Base-by-base conservation (phyloP, 2,329 filamentous ascomycete species). In the Plectosphaerella cucumerina region DNA sequence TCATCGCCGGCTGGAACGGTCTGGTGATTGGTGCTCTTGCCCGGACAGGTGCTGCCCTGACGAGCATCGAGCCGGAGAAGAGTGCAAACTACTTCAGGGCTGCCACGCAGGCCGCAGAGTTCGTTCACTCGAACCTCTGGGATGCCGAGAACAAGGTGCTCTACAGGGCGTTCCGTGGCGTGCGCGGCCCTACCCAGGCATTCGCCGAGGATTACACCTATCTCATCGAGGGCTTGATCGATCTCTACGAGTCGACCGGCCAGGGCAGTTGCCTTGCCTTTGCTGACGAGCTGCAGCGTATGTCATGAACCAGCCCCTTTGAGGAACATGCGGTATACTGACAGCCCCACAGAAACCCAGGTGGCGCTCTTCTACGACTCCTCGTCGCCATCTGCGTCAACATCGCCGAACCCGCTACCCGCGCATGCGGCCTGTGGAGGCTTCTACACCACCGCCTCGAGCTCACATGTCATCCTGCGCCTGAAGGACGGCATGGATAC, bases 151-250 rank as follows among this genome's bases (percentile, higher is more conserved):
- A 75, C 1, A 80, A 81, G 44, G 78, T 80, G 4, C 71, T 97
- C 15, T 89, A 86, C 63, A 81, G 92, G 47, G 82, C 93, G 41
- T 95, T 87, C 69, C 82, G 84, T 26, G 81, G 85, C 54, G 78
- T 82, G 56, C 73, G 77, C 2, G 76, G 82, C 9, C 84, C 86
- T 23, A 76, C 82, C 17, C 85, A 83, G 0, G 92, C 82, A 0
- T 96, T 97, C 67, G 90, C 93, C 1, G 94, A 97, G 60, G 94
- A 99, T 70, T 97, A 97, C 64, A 90, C 93, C 3, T 96, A 93
- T 66, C 67, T 97, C 39, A 88, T 91, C 47, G 82, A 86, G 47
- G 93, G 91, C 0, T 75, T 97, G 2, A 73, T 97, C 51, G 86
- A 92, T 58, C 79, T 97, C 23, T 95, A 95, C 64, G 86, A 93